Base-by-base conservation (phyloP, 768 basidiomycete species). In the Pleurotus eryngii region DNA sequence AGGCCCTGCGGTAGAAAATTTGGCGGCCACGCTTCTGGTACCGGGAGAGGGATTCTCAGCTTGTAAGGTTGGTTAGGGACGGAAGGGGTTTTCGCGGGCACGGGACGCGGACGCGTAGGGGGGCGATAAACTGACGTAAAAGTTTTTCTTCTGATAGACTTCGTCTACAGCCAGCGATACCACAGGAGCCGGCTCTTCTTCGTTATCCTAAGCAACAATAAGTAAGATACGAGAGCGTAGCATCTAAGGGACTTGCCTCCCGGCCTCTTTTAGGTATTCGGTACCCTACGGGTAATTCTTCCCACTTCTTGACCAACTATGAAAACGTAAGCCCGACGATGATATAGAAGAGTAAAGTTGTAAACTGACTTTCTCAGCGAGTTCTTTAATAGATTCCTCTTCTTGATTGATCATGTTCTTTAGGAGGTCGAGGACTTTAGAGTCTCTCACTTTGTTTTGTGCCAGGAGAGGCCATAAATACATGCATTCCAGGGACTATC, bases 371-470 rank as follows among this genome's bases (percentile, higher is more conserved):
- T 83, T 79, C 61, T 84, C 76, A 1, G 93, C 87, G 27, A 88
- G 61, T 5, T 67, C 68, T 59, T 81, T 83, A 50, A 91, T 71
- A 11, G 30, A 35, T 6, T 63, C 81, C 55, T 90, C 80, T 35
- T 83, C 83, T 0, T 81, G 78, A 30, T 79, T 73, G 1, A 78
- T 64, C 47, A 85, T 82, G 2, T 59, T 63, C 65, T 81, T 75
- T 12, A 97, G 84, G 4, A 85, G 82, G 15, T 81, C 71, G 57
- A 84, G 82, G 51, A 95, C 84, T 55, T 69, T 71, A 0, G 79
- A 83, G 60, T 95, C 93, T 57, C 95, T 90, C 26, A 98, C 86
- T 72, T 98, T 98, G 76, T 97, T 98, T 55, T 90, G 82, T 43
- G 86, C 84, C 49, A 90, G 76, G 37, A 97, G 72, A 0, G 92